Conservation (phyloP, 2,329 filamentous ascomycete species). For the Magnaporthiopsis incrustans region DNA sequence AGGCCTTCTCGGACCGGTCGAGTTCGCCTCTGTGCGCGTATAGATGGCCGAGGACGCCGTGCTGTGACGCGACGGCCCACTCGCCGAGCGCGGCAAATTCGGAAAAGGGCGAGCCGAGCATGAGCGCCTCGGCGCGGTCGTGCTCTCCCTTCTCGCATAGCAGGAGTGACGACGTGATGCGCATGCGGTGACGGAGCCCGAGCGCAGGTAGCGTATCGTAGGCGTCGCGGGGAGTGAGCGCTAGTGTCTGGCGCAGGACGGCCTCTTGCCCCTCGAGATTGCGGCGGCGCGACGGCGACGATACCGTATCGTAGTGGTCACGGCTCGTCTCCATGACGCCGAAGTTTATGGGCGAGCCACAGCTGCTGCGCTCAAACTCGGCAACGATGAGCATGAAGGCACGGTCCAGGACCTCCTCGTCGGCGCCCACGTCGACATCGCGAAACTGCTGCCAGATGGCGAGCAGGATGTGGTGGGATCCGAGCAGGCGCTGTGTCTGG, state of each 20-base stretch:
- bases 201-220: not conserved
- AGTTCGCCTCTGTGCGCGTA: not conserved
- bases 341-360: slow-evolving; percentile 5
- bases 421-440: slow-evolving; percentile 22
- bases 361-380: slow-evolving; percentile 6
- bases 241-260: slow-evolving; percentile 1
- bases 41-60: slow-evolving; percentile 4
- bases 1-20: not conserved
- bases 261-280: slow-evolving; percentile 5
- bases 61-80: slow-evolving; percentile 7
- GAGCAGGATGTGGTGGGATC: slow-evolving; percentile 21
- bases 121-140: not conserved
- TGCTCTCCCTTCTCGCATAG: slow-evolving; percentile 4
- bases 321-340: slow-evolving; percentile 6
- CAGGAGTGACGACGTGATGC: slow-evolving; percentile 6
- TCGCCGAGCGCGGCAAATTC: slow-evolving; percentile 3
- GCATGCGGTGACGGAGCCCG: slow-evolving; percentile 7
- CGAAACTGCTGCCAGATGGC: slow-evolving; percentile 24
- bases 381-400: slow-evolving; percentile 7
- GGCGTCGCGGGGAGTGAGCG: not conserved
- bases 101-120: not conserved
- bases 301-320: slow-evolving; percentile 7
- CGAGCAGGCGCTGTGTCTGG: slow-evolving; percentile 23
- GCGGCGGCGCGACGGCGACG: slow-evolving; percentile 5
- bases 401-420: slow-evolving; percentile 12